Conservation (phyloP, 106 monocot species). For the Acorus calamus region DNA sequence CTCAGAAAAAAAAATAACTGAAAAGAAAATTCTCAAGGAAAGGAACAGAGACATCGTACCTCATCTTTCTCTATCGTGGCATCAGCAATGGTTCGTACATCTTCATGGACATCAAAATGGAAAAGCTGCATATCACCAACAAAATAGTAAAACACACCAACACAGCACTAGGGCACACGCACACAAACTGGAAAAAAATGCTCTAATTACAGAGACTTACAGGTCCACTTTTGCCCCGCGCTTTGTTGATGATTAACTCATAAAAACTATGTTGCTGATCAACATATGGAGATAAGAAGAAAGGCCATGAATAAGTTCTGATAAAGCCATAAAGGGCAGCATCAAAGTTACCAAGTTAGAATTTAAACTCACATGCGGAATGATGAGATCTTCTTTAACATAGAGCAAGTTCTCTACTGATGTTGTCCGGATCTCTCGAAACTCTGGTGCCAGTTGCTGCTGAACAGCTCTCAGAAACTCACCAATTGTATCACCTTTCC, state of each 20-base stretch:
- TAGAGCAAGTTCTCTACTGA: slow-evolving; percentile 93
- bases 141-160: neutral
- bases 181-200: too few relatives aligned
- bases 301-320: neutral
- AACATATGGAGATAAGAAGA: slow-evolving; percentile 1
- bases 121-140: slow-evolving; percentile 59
- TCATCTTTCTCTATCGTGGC: slow-evolving; percentile 99
- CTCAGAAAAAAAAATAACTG: too few relatives aligned
- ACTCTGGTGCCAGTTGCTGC: slow-evolving; percentile 95
- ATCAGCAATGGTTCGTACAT: slow-evolving; percentile 96
- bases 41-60: slow-evolving; percentile 20
- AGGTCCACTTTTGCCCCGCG: slow-evolving; percentile 99
- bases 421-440: slow-evolving; percentile 86
- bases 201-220: slow-evolving; percentile 31
- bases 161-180: neutral
- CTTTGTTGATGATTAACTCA: slow-evolving; percentile 95
- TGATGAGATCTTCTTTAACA: slow-evolving; percentile 98
- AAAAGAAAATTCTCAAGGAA: neutral
- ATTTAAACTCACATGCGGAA: slow-evolving; percentile 62
- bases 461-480: slow-evolving; percentile 95
- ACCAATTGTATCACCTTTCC: slow-evolving; percentile 91
- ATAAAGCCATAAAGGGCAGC: neutral
- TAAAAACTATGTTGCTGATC: slow-evolving; percentile 98
- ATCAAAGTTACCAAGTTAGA: neutral
- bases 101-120: slow-evolving; percentile 99